These are phyloP conservation scores for Saccharomycopsis crataegensis DNA, from an alignment of 1,139 yeast genomes.

Conservation along the genomic window DNA sequence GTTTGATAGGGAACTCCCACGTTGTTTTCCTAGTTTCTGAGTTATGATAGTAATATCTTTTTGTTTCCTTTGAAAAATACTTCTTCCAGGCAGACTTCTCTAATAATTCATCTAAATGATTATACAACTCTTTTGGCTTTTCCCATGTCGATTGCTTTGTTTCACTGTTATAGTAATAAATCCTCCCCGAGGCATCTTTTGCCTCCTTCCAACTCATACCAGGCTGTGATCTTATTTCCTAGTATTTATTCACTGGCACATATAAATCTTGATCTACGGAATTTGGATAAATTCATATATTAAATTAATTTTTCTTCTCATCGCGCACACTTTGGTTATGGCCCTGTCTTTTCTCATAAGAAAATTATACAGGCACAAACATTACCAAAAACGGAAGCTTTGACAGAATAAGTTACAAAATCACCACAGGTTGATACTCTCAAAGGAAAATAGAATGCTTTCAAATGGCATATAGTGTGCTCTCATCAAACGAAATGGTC, in stretches of 20 bases:
- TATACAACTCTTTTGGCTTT: slow-evolving; percentile 50
- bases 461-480: neutral
- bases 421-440: neutral
- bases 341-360: too few species aligned
- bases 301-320: too few species aligned
- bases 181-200: slow-evolving; percentile 51
- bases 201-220: slow-evolving; percentile 53
- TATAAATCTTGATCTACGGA: too few species aligned
- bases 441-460: neutral
- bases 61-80: slow-evolving; percentile 58
- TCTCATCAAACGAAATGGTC: slow-evolving; percentile 10
- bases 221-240: neutral
- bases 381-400: too few species aligned
- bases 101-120: slow-evolving; percentile 32
- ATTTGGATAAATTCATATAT: too few species aligned
- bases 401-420: too few species aligned
- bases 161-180: slow-evolving; percentile 60
- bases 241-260: too few species aligned
- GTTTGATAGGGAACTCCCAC: slow-evolving; percentile 68
- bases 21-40: slow-evolving; percentile 57
- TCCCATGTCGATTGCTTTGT: slow-evolving; percentile 80
- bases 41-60: slow-evolving; percentile 67
- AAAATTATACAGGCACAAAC: too few species aligned
- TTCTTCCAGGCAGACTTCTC: slow-evolving; percentile 51
- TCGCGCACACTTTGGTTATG: too few species aligned